A percentile compares a stretch with the other conserved stretches of the same genome.
phyloP scores from a whole-genome alignment of 2,329 filamentous ascomycete species.

The Exophiala sp. region DNA sequence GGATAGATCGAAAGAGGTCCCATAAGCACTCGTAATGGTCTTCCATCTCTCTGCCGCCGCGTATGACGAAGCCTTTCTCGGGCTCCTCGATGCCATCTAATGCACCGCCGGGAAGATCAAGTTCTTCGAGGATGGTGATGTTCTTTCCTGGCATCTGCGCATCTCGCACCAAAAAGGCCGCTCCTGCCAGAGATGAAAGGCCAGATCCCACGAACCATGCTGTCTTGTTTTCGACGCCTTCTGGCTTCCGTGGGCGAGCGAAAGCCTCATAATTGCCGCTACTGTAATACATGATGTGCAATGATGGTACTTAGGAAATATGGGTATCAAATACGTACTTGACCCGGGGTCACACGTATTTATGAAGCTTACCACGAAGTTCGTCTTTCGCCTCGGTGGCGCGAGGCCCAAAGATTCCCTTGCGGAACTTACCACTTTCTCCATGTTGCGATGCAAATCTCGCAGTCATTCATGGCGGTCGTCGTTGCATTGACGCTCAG shows the following conservation, averaged over 20 bases:
- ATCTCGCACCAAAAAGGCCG: constrained; percentile 37
- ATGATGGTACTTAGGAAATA: neutral
- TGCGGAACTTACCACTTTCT: no score
- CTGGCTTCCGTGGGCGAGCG: constrained; percentile 12
- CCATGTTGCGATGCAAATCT: no score
- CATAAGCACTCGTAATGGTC: constrained; percentile 35
- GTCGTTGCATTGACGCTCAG: no score
- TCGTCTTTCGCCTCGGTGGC: no score
- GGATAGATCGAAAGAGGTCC: constrained; percentile 35
- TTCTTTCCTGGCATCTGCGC: constrained; percentile 33
- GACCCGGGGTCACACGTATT: no score
- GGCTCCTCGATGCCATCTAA: constrained; percentile 32
- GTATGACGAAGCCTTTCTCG: constrained; percentile 37
- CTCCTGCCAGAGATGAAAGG: constrained; percentile 35
- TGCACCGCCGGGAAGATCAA: constrained; percentile 32
- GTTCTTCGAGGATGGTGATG: constrained; percentile 37
- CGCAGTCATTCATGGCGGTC: no score
- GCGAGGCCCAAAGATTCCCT: no score
- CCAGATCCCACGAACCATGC: constrained; percentile 38
- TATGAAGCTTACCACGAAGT: no score
- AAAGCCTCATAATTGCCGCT: constrained; percentile 16
- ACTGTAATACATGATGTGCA: constrained; percentile 14
- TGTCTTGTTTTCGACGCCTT: constrained; percentile 9
- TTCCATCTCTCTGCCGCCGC: constrained; percentile 35
- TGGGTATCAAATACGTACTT: no score